phyloP scores from a whole-genome alignment of 2,329 filamentous ascomycete species.

The Epichloe gansuensis region DNA sequence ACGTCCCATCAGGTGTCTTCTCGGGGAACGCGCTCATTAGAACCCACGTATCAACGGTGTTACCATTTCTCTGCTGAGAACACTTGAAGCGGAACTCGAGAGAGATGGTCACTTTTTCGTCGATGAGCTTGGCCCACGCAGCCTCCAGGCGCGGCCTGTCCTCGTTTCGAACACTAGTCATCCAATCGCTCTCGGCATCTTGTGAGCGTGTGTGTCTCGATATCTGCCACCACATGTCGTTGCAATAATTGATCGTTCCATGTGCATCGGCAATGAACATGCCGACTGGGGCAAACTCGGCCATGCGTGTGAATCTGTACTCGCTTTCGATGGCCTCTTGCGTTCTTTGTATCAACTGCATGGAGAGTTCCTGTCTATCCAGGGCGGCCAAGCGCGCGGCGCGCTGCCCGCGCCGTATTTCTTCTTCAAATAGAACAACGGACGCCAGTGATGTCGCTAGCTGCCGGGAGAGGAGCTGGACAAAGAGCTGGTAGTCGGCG shows the following conservation, averaged over 20 bases:
- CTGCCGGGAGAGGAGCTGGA: slow-evolving; percentile 62
- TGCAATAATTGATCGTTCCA: slow-evolving; percentile 65
- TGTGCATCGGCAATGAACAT: slow-evolving; percentile 69
- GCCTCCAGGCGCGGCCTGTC: slow-evolving; percentile 46
- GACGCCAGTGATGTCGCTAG: slow-evolving; percentile 70
- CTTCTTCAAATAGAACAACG: slow-evolving; percentile 71
- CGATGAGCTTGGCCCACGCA: slow-evolving; percentile 50
- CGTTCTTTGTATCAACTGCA: slow-evolving; percentile 55
- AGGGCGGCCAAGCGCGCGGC: slow-evolving; percentile 63
- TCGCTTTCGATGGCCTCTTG: slow-evolving; percentile 55
- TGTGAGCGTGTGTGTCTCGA: slow-evolving; percentile 50
- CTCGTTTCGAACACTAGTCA: slow-evolving; percentile 56
- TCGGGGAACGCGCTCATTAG: slow-evolving; percentile 67
- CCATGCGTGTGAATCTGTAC: slow-evolving; percentile 71
- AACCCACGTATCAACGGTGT: slow-evolving; percentile 59
- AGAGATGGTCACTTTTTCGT: slow-evolving; percentile 50
- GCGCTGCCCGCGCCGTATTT: slow-evolving; percentile 60
- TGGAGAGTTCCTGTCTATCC: slow-evolving; percentile 64
- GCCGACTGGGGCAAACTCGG: slow-evolving; percentile 70
- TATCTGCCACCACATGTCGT: slow-evolving; percentile 67
- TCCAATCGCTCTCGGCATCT: slow-evolving; percentile 52
- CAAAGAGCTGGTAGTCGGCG: slow-evolving; percentile 66
- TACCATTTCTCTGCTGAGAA: slow-evolving; percentile 47
- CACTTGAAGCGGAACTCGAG: slow-evolving; percentile 66
- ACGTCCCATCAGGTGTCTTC: slow-evolving; percentile 45